Percentiles rank a stretch among this genome's conserved stretches.
phyloP scores from a whole-genome alignment of 345 rosid species.

The Nephelium lappaceum region DNA sequence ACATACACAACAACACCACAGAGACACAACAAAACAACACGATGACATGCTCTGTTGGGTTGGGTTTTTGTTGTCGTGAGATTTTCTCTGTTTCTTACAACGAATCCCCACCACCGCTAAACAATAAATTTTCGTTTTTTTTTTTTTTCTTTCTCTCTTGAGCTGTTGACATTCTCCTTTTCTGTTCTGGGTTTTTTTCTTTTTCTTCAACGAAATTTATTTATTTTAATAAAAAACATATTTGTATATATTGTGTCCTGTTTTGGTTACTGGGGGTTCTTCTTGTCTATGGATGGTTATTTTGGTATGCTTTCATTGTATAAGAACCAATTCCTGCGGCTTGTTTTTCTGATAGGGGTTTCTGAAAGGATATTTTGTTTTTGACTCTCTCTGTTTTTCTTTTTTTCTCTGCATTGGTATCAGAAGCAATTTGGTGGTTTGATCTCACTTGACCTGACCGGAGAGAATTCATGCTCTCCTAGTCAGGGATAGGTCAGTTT shows the following conservation, averaged over 20 bases:
- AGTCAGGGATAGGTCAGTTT: background rate
- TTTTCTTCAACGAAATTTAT: background rate
- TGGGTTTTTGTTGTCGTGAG: background rate
- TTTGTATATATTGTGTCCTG: no score
- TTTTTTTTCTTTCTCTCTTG: background rate
- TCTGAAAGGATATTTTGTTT: background rate
- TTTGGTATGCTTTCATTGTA: conserved; percentile 6
- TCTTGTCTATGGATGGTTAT: background rate
- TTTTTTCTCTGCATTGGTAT: background rate
- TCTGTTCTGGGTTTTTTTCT: background rate
- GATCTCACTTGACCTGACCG: background rate
- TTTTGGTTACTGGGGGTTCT: background rate
- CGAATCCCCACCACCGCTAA: background rate
- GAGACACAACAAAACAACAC: background rate
- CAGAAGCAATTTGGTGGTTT: background rate
- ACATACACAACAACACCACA: background rate
- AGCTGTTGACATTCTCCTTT: conserved; percentile 8
- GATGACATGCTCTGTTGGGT: background rate
- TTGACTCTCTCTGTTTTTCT: no score
- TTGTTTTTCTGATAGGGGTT: conserved; percentile 3
- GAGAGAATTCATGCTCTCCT: conserved; percentile 13
- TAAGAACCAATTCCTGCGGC: background rate
- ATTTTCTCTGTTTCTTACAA: background rate
- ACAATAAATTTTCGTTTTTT: background rate
- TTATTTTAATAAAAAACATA: no score